Percentiles rank a stretch among this genome's conserved stretches.
Evolutionary conservation across 768 basidiomycete genomes (phyloP).

Genomic region (Russula ochroleuca): DNA sequence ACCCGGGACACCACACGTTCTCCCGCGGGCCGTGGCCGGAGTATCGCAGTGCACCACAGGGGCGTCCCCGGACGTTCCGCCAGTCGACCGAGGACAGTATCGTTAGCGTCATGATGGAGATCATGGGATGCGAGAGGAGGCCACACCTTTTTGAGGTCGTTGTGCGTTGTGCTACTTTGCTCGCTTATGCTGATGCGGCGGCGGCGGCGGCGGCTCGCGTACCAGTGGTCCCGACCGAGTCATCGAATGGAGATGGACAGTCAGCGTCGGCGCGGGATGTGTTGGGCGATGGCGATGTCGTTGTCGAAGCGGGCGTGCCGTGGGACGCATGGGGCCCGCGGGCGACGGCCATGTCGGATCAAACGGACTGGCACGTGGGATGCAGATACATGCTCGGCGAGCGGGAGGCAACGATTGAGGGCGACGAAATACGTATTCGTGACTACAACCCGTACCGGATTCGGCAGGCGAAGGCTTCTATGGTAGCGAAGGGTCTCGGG

Average conservation of each 20-base stretch:
- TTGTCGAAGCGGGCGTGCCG: background rate
- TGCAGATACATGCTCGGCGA: background rate
- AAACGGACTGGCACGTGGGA: background rate
- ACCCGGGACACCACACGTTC: background rate
- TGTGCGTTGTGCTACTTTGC: background rate
- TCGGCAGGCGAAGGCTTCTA: background rate
- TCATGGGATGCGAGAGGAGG: background rate
- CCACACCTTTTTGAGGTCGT: background rate
- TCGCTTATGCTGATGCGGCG: background rate
- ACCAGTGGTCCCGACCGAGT: background rate
- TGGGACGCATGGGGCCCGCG: constrained; percentile 11
- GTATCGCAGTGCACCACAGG: background rate
- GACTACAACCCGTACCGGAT: constrained; percentile 9
- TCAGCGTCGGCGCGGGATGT: background rate
- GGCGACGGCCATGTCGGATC: constrained; percentile 9
- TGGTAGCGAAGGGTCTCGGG: background rate
- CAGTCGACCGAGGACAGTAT: background rate
- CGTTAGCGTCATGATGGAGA: constrained; percentile 2
- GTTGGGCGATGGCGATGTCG: too few relatives aligned
- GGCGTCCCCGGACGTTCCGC: background rate
- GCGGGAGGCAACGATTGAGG: background rate
- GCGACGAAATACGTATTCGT: constrained; percentile 1
- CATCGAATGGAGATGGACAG: background rate
- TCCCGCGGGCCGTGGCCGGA: constrained; percentile 4
- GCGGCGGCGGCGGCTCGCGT: background rate